Percentiles rank a stretch among this genome's conserved stretches.
These are phyloP conservation scores for Alternaria brassicicola DNA, from an alignment of 2,329 filamentous ascomycete genomes.

Conservation along the genomic window DNA sequence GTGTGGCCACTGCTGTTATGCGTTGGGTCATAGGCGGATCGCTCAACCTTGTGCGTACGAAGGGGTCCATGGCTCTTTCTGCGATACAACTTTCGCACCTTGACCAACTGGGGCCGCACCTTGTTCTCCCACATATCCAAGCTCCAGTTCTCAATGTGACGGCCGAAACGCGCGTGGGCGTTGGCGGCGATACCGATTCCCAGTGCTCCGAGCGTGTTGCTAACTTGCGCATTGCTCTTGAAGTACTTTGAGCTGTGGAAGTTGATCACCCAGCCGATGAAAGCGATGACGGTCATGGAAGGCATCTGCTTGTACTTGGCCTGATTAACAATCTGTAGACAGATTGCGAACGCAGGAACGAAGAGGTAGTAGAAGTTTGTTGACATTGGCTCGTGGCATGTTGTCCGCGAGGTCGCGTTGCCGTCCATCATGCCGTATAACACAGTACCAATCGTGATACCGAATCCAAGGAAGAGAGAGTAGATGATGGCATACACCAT, in stretches of 20 bases:
- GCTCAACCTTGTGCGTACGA: conserved; percentile 22
- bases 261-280: conserved; percentile 77
- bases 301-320: conserved; percentile 80
- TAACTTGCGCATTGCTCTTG: conserved; percentile 72
- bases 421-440: conserved; percentile 57
- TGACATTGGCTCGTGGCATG: conserved; percentile 55
- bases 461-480: conserved; percentile 59
- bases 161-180: conserved; percentile 72
- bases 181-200: conserved; percentile 80
- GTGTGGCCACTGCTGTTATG: conserved; percentile 23
- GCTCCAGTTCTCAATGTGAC: conserved; percentile 62
- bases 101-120: conserved; percentile 51
- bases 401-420: conserved; percentile 54
- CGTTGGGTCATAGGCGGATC: conserved; percentile 28
- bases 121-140: conserved; percentile 61
- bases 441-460: conserved; percentile 58
- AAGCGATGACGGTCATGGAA: conserved; percentile 74
- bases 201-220: conserved; percentile 78
- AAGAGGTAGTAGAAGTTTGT: conserved; percentile 70
- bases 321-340: conserved; percentile 78
- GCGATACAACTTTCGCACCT: conserved; percentile 34
- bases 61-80: conserved; percentile 27
- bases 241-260: conserved; percentile 73
- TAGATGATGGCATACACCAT: conserved; percentile 62
- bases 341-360: conserved; percentile 74